These are phyloP conservation scores for Neurospora sp. DNA, from an alignment of 495 filamentous ascomycete genomes.

Conservation along the genomic window DNA sequence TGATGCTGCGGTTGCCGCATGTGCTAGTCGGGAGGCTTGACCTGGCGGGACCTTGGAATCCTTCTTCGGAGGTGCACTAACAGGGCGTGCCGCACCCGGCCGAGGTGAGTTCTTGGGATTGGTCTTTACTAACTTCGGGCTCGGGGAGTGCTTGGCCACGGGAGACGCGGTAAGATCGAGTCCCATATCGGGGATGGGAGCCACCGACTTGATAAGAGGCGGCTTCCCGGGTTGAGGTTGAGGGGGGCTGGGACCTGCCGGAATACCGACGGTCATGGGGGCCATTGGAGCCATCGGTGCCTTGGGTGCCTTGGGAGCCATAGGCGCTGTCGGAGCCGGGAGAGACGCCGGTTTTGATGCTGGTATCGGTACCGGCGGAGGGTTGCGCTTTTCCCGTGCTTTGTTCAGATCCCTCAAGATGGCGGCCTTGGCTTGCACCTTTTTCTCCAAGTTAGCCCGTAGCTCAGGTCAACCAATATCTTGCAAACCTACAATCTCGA, in stretches of 20 bases:
- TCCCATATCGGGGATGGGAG: constrained; percentile 41
- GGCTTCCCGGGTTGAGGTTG: constrained; percentile 10
- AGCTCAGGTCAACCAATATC: not conserved
- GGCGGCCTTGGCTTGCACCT: constrained; percentile 35
- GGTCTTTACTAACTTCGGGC: constrained; percentile 11
- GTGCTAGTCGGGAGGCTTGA: not conserved
- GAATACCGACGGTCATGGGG: not conserved
- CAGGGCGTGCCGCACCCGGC: constrained; percentile 6
- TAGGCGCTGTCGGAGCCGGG: constrained; percentile 28
- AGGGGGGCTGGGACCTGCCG: constrained; percentile 5
- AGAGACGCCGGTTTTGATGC: constrained; percentile 4
- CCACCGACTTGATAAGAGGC: constrained; percentile 27
- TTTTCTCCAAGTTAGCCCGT: not conserved
- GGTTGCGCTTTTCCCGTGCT: constrained; percentile 18
- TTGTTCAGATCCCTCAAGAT: constrained; percentile 32
- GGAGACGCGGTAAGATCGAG: constrained; percentile 20
- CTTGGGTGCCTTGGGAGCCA: constrained; percentile 8
- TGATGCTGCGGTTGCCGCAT: constrained; percentile 19
- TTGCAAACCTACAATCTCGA: constrained; percentile 36
- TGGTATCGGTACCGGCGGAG: not conserved
- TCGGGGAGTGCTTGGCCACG: constrained; percentile 9
- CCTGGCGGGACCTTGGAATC: constrained; percentile 23
- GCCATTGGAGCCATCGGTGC: not conserved
- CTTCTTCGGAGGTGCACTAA: constrained; percentile 19
- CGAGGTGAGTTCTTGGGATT: constrained; percentile 13